Percentiles rank a stretch among this genome's conserved stretches.
Evolutionary conservation across 495 filamentous ascomycete genomes (phyloP).

Genomic region (Hamigera avellanea): DNA sequence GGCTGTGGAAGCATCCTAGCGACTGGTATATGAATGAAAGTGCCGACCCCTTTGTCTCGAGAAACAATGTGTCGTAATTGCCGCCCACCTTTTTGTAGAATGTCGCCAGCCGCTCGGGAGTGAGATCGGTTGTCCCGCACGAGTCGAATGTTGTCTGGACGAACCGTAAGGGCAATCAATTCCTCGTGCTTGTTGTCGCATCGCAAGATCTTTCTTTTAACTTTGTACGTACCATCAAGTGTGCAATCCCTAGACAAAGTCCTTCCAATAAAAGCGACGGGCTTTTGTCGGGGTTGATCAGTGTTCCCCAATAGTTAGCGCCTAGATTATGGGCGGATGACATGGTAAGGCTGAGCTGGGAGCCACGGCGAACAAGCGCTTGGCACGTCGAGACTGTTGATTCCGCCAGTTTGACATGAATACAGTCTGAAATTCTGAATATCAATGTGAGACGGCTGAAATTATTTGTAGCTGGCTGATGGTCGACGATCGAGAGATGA

Average conservation of each 20-base stretch:
- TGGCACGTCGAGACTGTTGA: slow-evolving; percentile 7
- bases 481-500: too few relatives aligned
- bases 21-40: slow-evolving; percentile 89
- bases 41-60: slow-evolving; percentile 57
- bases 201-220: not conserved
- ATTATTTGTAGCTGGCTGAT: too few relatives aligned
- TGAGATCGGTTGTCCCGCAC: slow-evolving; percentile 51
- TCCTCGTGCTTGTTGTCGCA: slow-evolving; percentile 2
- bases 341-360: slow-evolving; percentile 13
- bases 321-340: slow-evolving; percentile 10
- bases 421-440: not conserved
- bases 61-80: slow-evolving; percentile 80
- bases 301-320: slow-evolving; percentile 60
- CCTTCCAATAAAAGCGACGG: slow-evolving; percentile 66
- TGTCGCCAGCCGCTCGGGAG: slow-evolving; percentile 68
- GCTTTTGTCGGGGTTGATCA: slow-evolving; percentile 71
- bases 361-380: slow-evolving; percentile 4
- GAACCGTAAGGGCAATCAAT: slow-evolving; percentile 21
- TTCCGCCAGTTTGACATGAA: not conserved
- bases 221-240: slow-evolving; percentile 60
- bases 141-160: slow-evolving; percentile 48
- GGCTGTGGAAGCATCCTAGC: slow-evolving; percentile 74
- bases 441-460: too few relatives aligned
- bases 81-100: slow-evolving; percentile 87
- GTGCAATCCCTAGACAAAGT: slow-evolving; percentile 66